A percentile compares a stretch with the other conserved stretches of the same genome.
phyloP scores from a whole-genome alignment of 2,329 filamentous ascomycete species.

The Diaporthe capsici region DNA sequence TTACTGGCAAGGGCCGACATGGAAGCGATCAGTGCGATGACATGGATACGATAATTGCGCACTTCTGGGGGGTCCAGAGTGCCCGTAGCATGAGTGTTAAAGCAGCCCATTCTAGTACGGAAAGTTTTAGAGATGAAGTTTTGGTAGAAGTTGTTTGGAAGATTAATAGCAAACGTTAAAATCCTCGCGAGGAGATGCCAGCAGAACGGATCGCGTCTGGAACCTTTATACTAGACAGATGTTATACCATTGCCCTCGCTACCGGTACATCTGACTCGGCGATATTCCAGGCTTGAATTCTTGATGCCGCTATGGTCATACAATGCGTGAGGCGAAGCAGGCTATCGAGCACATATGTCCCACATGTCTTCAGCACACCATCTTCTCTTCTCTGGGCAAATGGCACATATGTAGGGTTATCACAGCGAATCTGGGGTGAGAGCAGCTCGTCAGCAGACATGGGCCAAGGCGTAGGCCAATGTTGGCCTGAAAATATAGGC shows the following conservation, averaged over 20 bases:
- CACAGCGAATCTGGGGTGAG: conserved; percentile 19
- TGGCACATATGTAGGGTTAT: background rate
- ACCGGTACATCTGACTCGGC: background rate
- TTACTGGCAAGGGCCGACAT: conserved; percentile 29
- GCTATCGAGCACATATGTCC: background rate
- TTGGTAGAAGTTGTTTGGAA: conserved; percentile 6
- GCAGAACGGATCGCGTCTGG: background rate
- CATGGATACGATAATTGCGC: conserved; percentile 20
- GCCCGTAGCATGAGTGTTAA: conserved; percentile 24
- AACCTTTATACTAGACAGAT: background rate
- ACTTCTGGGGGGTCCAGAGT: conserved; percentile 18
- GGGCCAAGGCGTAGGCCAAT: conserved; percentile 1
- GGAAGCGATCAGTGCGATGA: conserved; percentile 21
- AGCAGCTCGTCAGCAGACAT: conserved; percentile 21
- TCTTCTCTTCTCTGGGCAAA: conserved; percentile 8
- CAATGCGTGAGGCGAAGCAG: conserved; percentile 13
- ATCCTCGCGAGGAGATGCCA: background rate
- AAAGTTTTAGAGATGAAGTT: background rate
- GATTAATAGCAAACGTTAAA: background rate
- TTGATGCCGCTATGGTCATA: conserved; percentile 7
- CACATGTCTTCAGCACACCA: conserved; percentile 3
- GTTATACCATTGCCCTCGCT: background rate
- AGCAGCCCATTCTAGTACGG: conserved; percentile 22
- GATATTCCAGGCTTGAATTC: background rate
- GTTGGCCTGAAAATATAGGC: background rate